phyloP scores from a whole-genome alignment of 177 flowering plant species.

The Vitis hybrid region DNA sequence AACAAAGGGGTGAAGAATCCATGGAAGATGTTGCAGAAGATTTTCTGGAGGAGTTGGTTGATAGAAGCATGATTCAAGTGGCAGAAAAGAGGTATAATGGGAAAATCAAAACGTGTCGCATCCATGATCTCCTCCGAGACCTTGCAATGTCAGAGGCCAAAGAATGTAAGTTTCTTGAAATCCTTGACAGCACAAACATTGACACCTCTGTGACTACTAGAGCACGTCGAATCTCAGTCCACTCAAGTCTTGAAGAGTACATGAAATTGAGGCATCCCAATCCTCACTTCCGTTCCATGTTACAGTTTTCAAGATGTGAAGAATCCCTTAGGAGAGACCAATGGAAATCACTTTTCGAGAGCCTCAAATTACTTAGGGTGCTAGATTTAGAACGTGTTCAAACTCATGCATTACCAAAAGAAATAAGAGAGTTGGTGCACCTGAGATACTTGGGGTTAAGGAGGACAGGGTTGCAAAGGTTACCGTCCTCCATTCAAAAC shows the following conservation, averaged over 20 bases:
- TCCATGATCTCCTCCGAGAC: slow-evolving; percentile 1
- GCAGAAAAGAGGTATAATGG: background rate
- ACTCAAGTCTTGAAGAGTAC: background rate
- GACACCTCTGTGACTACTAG: background rate
- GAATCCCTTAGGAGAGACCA: background rate
- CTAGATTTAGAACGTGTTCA: background rate
- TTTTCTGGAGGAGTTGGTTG: background rate
- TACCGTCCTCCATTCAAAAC: background rate
- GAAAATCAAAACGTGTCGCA: background rate
- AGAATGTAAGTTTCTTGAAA: slow-evolving; percentile 1
- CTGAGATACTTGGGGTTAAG: background rate
- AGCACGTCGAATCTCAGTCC: background rate
- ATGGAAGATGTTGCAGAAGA: background rate
- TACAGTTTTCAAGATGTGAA: background rate
- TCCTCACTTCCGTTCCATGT: background rate
- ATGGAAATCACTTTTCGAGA: background rate
- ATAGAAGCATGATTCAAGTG: slow-evolving; percentile 4
- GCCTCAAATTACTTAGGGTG: background rate
- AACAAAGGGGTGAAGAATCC: background rate
- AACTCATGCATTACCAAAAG: background rate
- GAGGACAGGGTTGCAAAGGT: background rate
- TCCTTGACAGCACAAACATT: background rate
- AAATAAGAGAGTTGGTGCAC: background rate
- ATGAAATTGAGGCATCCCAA: background rate
- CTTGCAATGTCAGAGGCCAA: background rate